Conservation (phyloP, 192 early-diverging fungal species). For the Coemansia sp. region DNA sequence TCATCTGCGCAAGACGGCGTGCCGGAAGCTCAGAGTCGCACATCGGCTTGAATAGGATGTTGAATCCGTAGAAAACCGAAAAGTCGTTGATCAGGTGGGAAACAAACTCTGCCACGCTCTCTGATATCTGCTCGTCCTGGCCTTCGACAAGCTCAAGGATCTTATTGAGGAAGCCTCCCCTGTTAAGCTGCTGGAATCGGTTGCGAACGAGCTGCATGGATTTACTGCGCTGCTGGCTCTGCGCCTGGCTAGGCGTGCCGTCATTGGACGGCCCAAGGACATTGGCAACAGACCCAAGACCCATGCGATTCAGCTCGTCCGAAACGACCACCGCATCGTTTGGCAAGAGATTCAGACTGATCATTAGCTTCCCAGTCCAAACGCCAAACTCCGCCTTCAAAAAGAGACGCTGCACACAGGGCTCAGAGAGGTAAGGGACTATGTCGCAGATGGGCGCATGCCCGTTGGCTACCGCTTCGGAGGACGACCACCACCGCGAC, state of each 20-base stretch:
- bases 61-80: conserved; percentile 50
- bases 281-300: conserved; percentile 39
- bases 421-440: conserved; percentile 51
- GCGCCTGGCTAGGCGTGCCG: conserved; percentile 11
- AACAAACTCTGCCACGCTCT: conserved; percentile 49
- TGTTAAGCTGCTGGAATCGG: conserved; percentile 55
- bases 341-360: conserved; percentile 39
- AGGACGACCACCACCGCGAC: conserved; percentile 48
- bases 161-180: conserved; percentile 39
- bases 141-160: conserved; percentile 49
- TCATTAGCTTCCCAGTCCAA: conserved; percentile 54
- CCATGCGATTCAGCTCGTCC: conserved; percentile 52
- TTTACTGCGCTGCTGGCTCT: conserved; percentile 44
- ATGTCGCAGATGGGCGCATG: conserved; percentile 55
- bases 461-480: conserved; percentile 44
- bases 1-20: conserved; percentile 51
- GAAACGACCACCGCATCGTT: conserved; percentile 49
- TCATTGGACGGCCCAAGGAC: conserved; percentile 21
- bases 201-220: conserved; percentile 52
- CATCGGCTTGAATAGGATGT: conserved; percentile 53
- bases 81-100: conserved; percentile 53
- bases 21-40: conserved; percentile 46
- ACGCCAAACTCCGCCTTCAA: conserved; percentile 54
- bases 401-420: conserved; percentile 53
- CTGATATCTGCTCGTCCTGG: conserved; percentile 29